These are phyloP conservation scores for Spencermartinsiella ligniputridi DNA, from an alignment of 1,139 yeast genomes.

Conservation along the genomic window DNA sequence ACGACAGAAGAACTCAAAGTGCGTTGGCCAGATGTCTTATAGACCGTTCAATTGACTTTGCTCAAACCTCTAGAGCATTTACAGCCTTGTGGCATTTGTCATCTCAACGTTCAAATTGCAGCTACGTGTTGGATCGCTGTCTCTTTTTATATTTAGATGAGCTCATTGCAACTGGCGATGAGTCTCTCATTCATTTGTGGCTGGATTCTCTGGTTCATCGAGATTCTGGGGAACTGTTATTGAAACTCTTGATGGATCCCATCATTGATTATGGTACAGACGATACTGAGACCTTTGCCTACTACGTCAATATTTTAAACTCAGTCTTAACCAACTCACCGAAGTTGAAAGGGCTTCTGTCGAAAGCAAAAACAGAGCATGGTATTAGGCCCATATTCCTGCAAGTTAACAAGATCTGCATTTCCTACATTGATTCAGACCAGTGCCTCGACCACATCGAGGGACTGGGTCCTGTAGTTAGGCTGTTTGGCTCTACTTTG, in stretches of 20 bases:
- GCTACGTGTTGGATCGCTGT: slow-evolving; percentile 55
- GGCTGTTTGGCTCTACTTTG: not conserved
- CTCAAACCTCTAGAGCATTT: slow-evolving; percentile 27
- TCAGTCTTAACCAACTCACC: slow-evolving; percentile 15
- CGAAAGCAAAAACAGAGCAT: not conserved
- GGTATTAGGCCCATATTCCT: not conserved
- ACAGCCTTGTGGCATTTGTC: slow-evolving; percentile 41
- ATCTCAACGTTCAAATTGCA: slow-evolving; percentile 37
- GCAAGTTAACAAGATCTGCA: not conserved
- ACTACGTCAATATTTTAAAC: slow-evolving; percentile 14
- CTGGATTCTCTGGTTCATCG: slow-evolving; percentile 46
- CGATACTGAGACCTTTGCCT: slow-evolving; percentile 16
- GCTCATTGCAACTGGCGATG: slow-evolving; percentile 32
- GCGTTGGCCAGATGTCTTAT: slow-evolving; percentile 29
- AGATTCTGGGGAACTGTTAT: slow-evolving; percentile 57
- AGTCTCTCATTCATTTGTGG: slow-evolving; percentile 53
- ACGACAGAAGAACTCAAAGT: slow-evolving; percentile 35
- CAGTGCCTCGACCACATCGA: not conserved
- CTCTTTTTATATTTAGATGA: slow-evolving; percentile 67
- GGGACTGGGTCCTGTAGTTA: not conserved
- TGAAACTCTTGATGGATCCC: slow-evolving; percentile 53
- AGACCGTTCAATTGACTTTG: slow-evolving; percentile 1
- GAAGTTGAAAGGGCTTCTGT: slow-evolving; percentile 3
- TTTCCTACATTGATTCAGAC: not conserved
- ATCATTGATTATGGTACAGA: slow-evolving; percentile 31